phyloP scores from a whole-genome alignment of 805 yeast species.

The Ogataea corticis region DNA sequence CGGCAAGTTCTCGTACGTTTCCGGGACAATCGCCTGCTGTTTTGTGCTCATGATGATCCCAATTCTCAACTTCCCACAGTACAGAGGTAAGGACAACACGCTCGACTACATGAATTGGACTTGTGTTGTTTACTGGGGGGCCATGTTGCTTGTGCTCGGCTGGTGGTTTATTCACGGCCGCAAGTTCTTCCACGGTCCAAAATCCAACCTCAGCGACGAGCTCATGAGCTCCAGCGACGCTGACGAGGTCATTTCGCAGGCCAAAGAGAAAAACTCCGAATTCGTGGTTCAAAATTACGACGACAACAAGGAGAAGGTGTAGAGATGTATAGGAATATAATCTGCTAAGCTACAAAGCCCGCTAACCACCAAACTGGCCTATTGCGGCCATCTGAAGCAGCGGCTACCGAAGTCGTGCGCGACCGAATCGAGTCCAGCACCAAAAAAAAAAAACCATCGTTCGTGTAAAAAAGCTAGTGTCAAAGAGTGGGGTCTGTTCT shows the following conservation, averaged over 20 bases:
- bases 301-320: slow-evolving; percentile 5
- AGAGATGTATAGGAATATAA: neutral
- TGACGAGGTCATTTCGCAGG: slow-evolving; percentile 6
- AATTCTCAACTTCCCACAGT: slow-evolving; percentile 57
- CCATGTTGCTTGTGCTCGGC: slow-evolving; percentile 49
- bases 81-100: slow-evolving; percentile 39
- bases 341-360: too few relatives aligned
- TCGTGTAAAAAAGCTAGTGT: neutral
- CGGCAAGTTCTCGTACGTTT: slow-evolving; percentile 51
- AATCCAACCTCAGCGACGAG: slow-evolving; percentile 43
- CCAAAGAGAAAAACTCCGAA: slow-evolving; percentile 3
- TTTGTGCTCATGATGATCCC: slow-evolving; percentile 60
- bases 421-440: neutral
- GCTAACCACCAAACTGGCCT: too few relatives aligned
- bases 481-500: neutral
- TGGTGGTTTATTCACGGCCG: slow-evolving; percentile 57
- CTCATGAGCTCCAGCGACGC: slow-evolving; percentile 29
- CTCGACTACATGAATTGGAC: slow-evolving; percentile 64
- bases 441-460: neutral
- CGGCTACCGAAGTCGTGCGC: neutral
- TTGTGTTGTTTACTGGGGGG: slow-evolving; percentile 58
- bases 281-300: slow-evolving; percentile 7
- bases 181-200: slow-evolving; percentile 64
- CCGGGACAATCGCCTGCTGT: slow-evolving; percentile 49
- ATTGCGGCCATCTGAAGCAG: too few relatives aligned